A percentile compares a stretch with the other conserved stretches of the same genome.
These are phyloP conservation scores for Sporothrix protearum DNA, from an alignment of 2,329 filamentous ascomycete genomes.

Conservation along the genomic window DNA sequence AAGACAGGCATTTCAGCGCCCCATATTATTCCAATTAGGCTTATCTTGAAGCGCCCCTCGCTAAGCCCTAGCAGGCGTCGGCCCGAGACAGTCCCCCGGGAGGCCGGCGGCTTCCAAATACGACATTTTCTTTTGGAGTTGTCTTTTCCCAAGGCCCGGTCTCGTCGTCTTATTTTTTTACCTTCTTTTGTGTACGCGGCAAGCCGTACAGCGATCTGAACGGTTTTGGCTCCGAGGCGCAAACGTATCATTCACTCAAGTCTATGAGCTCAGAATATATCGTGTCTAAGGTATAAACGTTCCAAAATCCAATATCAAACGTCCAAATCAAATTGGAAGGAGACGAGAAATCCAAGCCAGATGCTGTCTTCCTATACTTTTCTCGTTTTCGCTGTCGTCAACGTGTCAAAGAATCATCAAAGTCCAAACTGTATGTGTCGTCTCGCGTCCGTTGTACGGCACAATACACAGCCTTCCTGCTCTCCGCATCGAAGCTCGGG, in stretches of 20 bases:
- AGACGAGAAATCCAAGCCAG: background rate
- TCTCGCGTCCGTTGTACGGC: background rate
- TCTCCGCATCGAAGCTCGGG: background rate
- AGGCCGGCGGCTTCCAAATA: background rate
- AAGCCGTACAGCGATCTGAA: conserved; percentile 10
- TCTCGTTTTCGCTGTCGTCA: background rate
- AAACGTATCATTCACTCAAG: background rate
- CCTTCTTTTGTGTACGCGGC: background rate
- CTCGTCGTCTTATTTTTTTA: conserved; percentile 7
- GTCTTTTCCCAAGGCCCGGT: background rate
- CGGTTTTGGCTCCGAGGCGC: background rate
- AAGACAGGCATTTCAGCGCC: background rate
- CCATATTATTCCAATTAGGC: background rate
- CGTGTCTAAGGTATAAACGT: background rate
- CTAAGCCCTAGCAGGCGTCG: conserved; percentile 10
- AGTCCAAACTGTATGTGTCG: background rate
- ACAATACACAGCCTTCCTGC: background rate
- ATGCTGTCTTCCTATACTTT: too few relatives aligned
- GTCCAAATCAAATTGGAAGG: background rate
- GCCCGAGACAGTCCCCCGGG: background rate
- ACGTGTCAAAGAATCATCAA: background rate
- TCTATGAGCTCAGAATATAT: background rate
- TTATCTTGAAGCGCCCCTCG: background rate
- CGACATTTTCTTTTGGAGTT: background rate
- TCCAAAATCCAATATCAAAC: background rate